Evolutionary conservation across 345 rosid species (phyloP).

Genomic region (Limnanthes douglasii): DNA sequence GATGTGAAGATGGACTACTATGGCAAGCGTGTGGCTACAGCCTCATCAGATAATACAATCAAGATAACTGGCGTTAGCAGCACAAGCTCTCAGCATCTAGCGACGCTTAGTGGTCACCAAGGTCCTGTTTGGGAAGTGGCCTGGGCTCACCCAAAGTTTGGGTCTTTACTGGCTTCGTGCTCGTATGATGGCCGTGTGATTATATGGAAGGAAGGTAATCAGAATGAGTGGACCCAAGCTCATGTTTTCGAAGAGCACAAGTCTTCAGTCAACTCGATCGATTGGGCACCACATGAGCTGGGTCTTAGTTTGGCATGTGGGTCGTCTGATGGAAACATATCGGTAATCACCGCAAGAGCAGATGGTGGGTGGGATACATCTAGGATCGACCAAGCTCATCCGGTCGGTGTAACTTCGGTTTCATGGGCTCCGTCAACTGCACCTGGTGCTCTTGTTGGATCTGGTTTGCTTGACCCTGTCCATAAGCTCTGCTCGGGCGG

Average conservation of each 20-base stretch:
- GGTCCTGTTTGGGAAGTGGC: constrained; percentile 9
- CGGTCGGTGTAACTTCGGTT: constrained; percentile 8
- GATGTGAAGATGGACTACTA: constrained; percentile 12
- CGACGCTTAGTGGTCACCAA: constrained; percentile 4
- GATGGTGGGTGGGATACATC: constrained; percentile 10
- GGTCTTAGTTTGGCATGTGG: constrained; percentile 11
- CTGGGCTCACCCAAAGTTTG: constrained; percentile 10
- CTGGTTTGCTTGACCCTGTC: constrained; percentile 11
- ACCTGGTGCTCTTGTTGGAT: constrained; percentile 10
- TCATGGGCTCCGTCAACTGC: constrained; percentile 10
- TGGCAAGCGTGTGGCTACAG: constrained; percentile 10
- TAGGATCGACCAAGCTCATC: constrained; percentile 10
- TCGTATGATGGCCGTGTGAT: constrained; percentile 9
- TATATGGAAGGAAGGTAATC: constrained; percentile 9
- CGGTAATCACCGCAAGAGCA: constrained; percentile 8
- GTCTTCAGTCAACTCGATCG: constrained; percentile 9
- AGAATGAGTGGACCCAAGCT: constrained; percentile 7
- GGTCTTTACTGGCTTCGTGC: constrained; percentile 7
- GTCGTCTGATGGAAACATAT: constrained; percentile 10
- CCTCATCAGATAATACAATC: constrained; percentile 5
- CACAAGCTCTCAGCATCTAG: constrained; percentile 5
- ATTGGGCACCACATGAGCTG: constrained; percentile 10
- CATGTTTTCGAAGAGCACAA: constrained; percentile 10
- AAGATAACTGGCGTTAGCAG: constrained; percentile 8
- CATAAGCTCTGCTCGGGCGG: constrained; percentile 12